Evolutionary conservation across 1,284 basidiomycete genomes (phyloP), one percentile per base, ranked within the genome.

Genomic region (Rhizoctonia solani): DNA sequence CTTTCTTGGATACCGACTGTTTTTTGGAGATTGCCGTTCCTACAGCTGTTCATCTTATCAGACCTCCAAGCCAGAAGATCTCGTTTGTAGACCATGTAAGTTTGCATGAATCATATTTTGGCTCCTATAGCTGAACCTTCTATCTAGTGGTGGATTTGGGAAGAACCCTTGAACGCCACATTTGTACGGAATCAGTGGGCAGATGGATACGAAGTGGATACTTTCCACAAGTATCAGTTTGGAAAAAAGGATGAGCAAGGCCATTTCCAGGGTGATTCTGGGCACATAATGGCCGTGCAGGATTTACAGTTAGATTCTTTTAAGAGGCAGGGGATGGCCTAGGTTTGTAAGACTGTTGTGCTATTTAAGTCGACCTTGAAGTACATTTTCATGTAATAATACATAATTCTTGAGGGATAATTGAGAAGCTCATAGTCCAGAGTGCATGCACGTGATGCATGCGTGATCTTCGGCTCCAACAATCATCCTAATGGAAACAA

Each of bases 181-280:
- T 83, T 81, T 69, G 81, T 83, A 61, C 76, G 81, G 16, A 74
- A 80, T 49, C 77, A 79, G 61, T 83, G 82, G 82, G 72, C 68
- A 0, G 73, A 77, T 56, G 81, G 80, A 0, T 76, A 74, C 65
- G 80, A 82, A 66, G 82, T 83, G 11, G 82, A 82, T 68, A 80
- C 81, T 4, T 82, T 83, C 72, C 82, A 83, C 70, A 79, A 80
- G 0, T 83, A 82, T 44, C 79, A 81, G 68, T 81, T 82, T 80
- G 79, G 79, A 1, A 80, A 80, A 53, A 74, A 68, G 16, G 76
- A 70, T 13, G 72, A 71, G 14, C 74, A 77, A 37, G 79, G 79
- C 4, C 44, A 50, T 13, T 61, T 65, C 41, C 59, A 59, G 49
- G 68, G 68, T 3, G 61, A 66, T 23, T 44, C 41, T 13, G 50